These are phyloP conservation scores for Herpetospermum pedunculosum DNA, from an alignment of 306 rosid species.

Conservation along the genomic window DNA sequence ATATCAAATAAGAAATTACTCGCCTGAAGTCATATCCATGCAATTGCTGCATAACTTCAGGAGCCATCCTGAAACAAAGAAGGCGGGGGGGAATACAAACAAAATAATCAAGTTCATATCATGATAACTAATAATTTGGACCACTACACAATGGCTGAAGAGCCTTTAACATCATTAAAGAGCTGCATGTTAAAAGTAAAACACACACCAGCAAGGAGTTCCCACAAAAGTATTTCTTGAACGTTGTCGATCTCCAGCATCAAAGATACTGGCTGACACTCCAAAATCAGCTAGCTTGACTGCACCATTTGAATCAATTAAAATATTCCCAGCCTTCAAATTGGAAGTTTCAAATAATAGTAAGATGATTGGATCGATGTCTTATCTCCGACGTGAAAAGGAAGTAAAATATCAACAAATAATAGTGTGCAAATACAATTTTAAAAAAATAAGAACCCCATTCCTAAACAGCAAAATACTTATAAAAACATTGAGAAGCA, in stretches of 20 bases:
- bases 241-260: conserved; percentile 86
- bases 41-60: conserved; percentile 96
- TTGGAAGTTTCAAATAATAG: conserved; percentile 12
- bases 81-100: conserved; percentile 8
- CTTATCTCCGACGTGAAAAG: conserved; percentile 8
- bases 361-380: conserved; percentile 11
- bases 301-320: conserved; percentile 71
- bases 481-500: neutral
- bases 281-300: conserved; percentile 98
- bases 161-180: neutral
- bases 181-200: conserved; percentile 8
- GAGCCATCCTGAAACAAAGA: conserved; percentile 79
- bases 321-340: conserved; percentile 88
- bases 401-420: neutral
- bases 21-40: conserved; percentile 98
- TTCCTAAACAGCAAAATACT: neutral
- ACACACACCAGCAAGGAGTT: conserved; percentile 91
- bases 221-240: conserved; percentile 97
- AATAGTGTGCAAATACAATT: neutral
- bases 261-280: conserved; percentile 92
- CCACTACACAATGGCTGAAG: neutral
- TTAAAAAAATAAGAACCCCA: neutral
- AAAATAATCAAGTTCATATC: conserved; percentile 2
- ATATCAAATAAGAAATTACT: conserved; percentile 24
- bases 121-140: neutral